Conservation (phyloP, 1,139 yeast genomes). For the Lodderomyces jiufengensis region DNA sequence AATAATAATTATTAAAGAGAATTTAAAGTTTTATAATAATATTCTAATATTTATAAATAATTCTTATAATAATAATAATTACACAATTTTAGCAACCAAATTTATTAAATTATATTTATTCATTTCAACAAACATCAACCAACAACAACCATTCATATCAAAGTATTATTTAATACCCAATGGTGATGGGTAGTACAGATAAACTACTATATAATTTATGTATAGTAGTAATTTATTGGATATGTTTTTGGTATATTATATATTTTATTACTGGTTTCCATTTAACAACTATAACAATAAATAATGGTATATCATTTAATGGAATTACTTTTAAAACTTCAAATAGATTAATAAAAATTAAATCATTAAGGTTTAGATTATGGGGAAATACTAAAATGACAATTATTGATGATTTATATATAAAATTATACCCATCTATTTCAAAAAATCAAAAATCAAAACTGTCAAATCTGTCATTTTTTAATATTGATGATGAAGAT, state of each 20-base stretch:
- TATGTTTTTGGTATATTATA: slow-evolving; percentile 24
- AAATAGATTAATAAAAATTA: slow-evolving; percentile 15
- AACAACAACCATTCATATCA: background rate
- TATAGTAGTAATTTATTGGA: slow-evolving; percentile 6
- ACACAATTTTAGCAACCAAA: no score
- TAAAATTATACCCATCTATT: slow-evolving; percentile 9
- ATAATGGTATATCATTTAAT: slow-evolving; percentile 41
- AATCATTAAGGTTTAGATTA: slow-evolving; percentile 30
- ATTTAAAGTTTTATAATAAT: no score
- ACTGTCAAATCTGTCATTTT: background rate
- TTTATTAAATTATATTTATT: no score
- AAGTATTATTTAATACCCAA: no score
- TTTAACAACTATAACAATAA: slow-evolving; percentile 30
- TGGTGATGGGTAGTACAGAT: no score
- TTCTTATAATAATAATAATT: no score
- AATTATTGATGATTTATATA: slow-evolving; percentile 25
- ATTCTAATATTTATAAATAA: no score
- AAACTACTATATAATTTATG: slow-evolving; percentile 6
- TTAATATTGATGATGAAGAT: slow-evolving; percentile 1
- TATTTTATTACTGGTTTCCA: slow-evolving; percentile 33
- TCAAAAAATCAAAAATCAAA: background rate
- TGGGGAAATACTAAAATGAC: slow-evolving; percentile 41
- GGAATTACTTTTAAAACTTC: slow-evolving; percentile 21
- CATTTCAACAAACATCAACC: no score
- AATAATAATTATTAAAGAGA: no score